Conservation (phyloP, 345 rosid species). For the Stellera chamaejasme region DNA sequence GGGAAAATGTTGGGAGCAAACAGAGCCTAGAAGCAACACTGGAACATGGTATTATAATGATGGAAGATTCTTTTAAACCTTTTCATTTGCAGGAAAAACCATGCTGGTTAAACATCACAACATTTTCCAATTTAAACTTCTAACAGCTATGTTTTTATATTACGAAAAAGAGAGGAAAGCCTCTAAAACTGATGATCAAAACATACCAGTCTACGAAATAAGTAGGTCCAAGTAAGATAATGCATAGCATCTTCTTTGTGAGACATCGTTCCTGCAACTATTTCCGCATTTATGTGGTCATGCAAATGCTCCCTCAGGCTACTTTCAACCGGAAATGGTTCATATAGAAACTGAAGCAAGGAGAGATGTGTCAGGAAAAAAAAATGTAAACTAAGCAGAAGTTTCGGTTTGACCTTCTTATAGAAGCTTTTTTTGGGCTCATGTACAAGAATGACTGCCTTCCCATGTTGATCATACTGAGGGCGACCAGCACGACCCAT, state of each 20-base stretch:
- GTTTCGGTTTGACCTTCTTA: slow-evolving; percentile 55
- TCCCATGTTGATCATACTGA: slow-evolving; percentile 97
- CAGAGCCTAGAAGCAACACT: too few species aligned
- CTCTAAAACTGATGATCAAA: neutral
- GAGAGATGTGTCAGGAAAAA: slow-evolving; percentile 8
- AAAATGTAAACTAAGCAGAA: neutral
- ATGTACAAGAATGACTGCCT: slow-evolving; percentile 98
- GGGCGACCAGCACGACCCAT: slow-evolving; percentile 99
- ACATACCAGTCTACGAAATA: slow-evolving; percentile 90
- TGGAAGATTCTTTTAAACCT: too few species aligned
- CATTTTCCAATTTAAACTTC: too few species aligned
- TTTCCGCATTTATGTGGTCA: slow-evolving; percentile 89
- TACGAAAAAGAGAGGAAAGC: too few species aligned
- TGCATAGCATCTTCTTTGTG: slow-evolving; percentile 92
- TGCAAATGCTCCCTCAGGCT: slow-evolving; percentile 87
- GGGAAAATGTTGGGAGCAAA: too few species aligned
- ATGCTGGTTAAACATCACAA: too few species aligned
- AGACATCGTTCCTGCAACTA: slow-evolving; percentile 78
- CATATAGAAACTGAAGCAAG: slow-evolving; percentile 74
- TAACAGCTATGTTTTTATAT: too few species aligned
- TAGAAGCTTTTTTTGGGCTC: slow-evolving; percentile 98
- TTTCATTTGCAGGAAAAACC: too few species aligned
- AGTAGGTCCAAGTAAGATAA: slow-evolving; percentile 95
- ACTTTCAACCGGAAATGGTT: slow-evolving; percentile 99
- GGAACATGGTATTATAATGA: too few species aligned